A percentile compares a stretch with the other conserved stretches of the same genome.
phyloP scores from a whole-genome alignment of 2,329 filamentous ascomycete genomes.

The Xylariaceae sp. region DNA sequence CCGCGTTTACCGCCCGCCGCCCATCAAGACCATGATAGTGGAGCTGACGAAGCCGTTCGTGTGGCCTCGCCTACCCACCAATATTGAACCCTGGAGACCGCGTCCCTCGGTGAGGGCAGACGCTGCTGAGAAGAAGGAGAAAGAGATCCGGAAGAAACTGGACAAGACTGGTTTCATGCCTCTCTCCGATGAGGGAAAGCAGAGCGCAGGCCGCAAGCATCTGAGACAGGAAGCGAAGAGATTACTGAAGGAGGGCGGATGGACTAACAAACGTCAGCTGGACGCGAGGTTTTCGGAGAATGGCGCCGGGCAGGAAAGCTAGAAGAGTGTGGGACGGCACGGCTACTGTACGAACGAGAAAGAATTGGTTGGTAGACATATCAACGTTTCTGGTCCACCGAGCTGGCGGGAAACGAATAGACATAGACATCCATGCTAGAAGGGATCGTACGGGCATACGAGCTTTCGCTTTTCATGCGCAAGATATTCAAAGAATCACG shows the following conservation, averaged over 20 bases:
- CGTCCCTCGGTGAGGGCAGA: constrained; percentile 38
- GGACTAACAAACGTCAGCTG: constrained; percentile 48
- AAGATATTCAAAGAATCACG: neutral
- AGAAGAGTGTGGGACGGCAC: neutral
- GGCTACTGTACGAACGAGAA: neutral
- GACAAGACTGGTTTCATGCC: constrained; percentile 35
- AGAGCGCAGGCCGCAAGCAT: constrained; percentile 39
- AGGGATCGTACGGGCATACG: constrained; percentile 9
- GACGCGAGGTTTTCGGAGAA: constrained; percentile 34
- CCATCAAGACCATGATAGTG: constrained; percentile 90
- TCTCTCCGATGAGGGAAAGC: constrained; percentile 40
- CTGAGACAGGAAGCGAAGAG: constrained; percentile 55
- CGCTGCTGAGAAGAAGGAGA: constrained; percentile 33
- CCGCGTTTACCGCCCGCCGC: constrained; percentile 64
- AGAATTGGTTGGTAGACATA: too few species aligned
- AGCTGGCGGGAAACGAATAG: neutral
- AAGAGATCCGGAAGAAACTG: neutral
- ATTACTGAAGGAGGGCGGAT: constrained; percentile 57
- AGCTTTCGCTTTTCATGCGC: constrained; percentile 5
- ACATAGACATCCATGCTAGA: neutral
- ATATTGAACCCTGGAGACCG: constrained; percentile 58
- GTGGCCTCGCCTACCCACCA: constrained; percentile 69
- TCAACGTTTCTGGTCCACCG: neutral
- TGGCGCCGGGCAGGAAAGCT: too few species aligned
- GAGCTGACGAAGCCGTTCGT: constrained; percentile 84